Evolutionary conservation across 768 basidiomycete genomes (phyloP).

Genomic region (Psilocybe subaeruginosa): DNA sequence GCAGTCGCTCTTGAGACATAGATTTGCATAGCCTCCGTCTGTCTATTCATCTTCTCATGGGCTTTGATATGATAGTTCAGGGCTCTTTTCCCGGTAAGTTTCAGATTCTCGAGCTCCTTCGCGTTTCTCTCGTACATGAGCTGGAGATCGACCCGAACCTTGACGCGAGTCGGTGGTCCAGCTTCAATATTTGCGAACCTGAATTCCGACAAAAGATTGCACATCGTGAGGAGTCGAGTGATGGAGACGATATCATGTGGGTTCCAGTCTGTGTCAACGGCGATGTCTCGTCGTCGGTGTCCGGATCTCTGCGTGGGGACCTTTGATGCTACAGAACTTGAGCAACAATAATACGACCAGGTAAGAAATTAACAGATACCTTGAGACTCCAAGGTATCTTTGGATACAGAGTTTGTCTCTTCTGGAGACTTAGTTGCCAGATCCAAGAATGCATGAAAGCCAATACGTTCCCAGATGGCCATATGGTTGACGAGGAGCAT

Average conservation of each 20-base stretch:
- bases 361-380: no score
- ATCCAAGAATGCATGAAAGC: no score
- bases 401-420: no score
- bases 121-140: constrained; percentile 1
- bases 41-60: not conserved
- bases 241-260: not conserved
- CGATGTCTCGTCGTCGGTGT: no score
- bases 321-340: no score
- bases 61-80: not conserved
- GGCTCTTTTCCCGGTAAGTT: not conserved
- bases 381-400: no score
- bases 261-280: no score
- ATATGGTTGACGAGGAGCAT: not conserved
- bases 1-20: constrained; percentile 7
- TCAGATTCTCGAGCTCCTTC: constrained; percentile 4
- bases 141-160: constrained; percentile 9
- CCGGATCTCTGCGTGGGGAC: no score
- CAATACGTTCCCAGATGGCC: no score
- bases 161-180: constrained; percentile 4
- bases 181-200: constrained; percentile 1
- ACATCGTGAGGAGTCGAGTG: not conserved
- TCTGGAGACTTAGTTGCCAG: no score
- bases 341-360: no score
- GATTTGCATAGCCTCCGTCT: constrained; percentile 6
- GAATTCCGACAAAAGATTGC: not conserved